phyloP scores from a whole-genome alignment of 441 rosid species.

The Croton setiger region DNA sequence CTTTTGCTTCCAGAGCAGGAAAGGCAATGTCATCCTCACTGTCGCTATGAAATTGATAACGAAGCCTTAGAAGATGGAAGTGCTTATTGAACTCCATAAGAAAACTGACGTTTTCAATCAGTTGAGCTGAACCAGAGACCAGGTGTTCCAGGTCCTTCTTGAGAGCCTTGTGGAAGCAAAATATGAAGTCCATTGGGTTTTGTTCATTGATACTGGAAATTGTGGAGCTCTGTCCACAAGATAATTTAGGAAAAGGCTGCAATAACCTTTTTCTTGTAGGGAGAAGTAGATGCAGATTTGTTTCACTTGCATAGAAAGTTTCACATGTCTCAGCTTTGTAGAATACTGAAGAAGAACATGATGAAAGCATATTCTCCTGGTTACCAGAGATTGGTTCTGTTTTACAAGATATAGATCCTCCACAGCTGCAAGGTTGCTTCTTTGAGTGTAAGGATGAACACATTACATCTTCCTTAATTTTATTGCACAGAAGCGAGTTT shows the following conservation, averaged over 20 bases:
- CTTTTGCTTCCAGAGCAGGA: conserved; percentile 78
- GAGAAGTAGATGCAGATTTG: conserved; percentile 42
- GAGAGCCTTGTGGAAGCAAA: conserved; percentile 84
- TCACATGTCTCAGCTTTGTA: conserved; percentile 24
- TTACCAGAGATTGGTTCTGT: conserved; percentile 23
- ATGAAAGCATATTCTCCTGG: conserved; percentile 28
- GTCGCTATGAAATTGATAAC: conserved; percentile 64
- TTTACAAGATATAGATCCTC: conserved; percentile 26
- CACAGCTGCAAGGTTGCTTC: conserved; percentile 9
- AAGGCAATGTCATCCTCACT: conserved; percentile 86
- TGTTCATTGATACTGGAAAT: conserved; percentile 33
- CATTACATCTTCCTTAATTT: conserved; percentile 34
- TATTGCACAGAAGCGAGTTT: conserved; percentile 36
- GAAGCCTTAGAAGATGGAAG: conserved; percentile 50
- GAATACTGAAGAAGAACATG: conserved; percentile 28
- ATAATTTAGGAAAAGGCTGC: conserved; percentile 30
- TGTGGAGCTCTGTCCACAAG: conserved; percentile 35
- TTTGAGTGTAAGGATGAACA: conserved; percentile 31
- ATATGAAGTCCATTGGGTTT: conserved; percentile 68
- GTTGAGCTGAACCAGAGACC: conserved; percentile 51
- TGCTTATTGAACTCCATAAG: conserved; percentile 56
- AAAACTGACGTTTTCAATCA: conserved; percentile 45
- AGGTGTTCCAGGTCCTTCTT: conserved; percentile 73
- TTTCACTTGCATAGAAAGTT: conserved; percentile 47
- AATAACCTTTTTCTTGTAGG: conserved; percentile 31